These are phyloP conservation scores for Juncus inflexus DNA, from an alignment of 176 grass and related monocot genomes.

Conservation along the genomic window DNA sequence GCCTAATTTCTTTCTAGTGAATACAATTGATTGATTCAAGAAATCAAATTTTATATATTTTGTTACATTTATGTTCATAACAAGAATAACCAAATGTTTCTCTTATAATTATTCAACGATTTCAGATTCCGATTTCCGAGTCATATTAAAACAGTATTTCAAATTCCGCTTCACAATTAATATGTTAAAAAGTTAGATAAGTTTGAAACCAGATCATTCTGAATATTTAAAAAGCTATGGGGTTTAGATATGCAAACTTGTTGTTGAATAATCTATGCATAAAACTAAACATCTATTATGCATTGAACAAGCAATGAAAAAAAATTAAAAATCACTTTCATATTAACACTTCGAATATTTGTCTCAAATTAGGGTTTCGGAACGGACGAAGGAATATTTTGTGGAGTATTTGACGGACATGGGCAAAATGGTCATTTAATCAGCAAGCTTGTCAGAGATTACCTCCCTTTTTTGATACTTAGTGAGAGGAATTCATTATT, in stretches of 20 bases:
- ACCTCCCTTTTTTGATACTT: conserved; percentile 72
- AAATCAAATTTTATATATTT: too few relatives aligned
- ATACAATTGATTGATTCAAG: too few relatives aligned
- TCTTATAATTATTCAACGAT: too few relatives aligned
- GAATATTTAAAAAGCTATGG: background rate
- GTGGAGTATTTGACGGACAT: conserved; percentile 95
- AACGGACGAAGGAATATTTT: conserved; percentile 80
- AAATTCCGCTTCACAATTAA: too few relatives aligned
- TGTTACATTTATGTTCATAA: too few relatives aligned
- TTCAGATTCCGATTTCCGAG: too few relatives aligned
- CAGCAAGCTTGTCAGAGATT: conserved; percentile 69
- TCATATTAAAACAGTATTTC: too few relatives aligned
- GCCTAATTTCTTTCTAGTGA: too few relatives aligned
- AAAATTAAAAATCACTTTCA: background rate
- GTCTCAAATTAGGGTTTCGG: conserved; percentile 59
- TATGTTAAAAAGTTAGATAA: background rate
- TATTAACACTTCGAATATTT: background rate
- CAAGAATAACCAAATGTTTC: too few relatives aligned
- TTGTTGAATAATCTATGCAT: background rate
- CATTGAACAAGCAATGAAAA: background rate
- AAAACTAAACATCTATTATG: background rate
- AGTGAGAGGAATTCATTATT: conserved; percentile 55
- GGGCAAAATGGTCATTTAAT: conserved; percentile 54
- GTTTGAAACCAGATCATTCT: background rate
- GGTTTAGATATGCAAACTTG: background rate